Evolutionary conservation across 202 grass and related monocot genomes (phyloP).

Genomic region (Thinopyrum obtusiflorum): DNA sequence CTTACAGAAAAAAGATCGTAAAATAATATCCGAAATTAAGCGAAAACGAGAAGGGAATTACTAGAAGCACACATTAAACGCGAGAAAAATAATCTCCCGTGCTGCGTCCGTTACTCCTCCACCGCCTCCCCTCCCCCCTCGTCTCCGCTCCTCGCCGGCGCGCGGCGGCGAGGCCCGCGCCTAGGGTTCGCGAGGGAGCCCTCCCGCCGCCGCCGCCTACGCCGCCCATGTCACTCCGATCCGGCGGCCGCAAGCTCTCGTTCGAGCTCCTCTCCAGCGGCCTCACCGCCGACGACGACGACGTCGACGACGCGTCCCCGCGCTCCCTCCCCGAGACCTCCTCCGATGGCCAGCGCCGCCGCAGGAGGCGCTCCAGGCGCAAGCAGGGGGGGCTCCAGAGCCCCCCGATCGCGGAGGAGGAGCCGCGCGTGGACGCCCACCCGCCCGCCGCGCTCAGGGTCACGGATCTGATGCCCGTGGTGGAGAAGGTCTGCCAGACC

Average conservation of each 20-base stretch:
- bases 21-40: neutral
- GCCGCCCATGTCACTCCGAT: slow-evolving; percentile 66
- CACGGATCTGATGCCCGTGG: slow-evolving; percentile 46
- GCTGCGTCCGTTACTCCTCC: slow-evolving; percentile 28
- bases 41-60: neutral
- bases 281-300: slow-evolving; percentile 34
- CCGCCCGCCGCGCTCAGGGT: slow-evolving; percentile 26
- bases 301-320: slow-evolving; percentile 29
- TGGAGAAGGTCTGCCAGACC: slow-evolving; percentile 43
- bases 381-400: slow-evolving; percentile 47
- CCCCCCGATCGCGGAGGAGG: slow-evolving; percentile 41
- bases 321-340: slow-evolving; percentile 32
- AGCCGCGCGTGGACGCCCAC: slow-evolving; percentile 2
- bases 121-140: neutral
- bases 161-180: slow-evolving; percentile 23
- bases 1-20: neutral
- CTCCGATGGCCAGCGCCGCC: slow-evolving; percentile 25
- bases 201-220: neutral
- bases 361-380: slow-evolving; percentile 37
- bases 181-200: slow-evolving; percentile 24
- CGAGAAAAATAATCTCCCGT: slow-evolving; percentile 9
- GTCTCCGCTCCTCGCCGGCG: slow-evolving; percentile 13
- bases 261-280: slow-evolving; percentile 77
- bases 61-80: slow-evolving; percentile 30
- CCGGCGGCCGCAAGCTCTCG: slow-evolving; percentile 52